A percentile compares a stretch with the other conserved stretches of the same genome.
Conservation (phyloP, 2,329 filamentous ascomycete species). For the Harringtonia lauricola region DNA sequence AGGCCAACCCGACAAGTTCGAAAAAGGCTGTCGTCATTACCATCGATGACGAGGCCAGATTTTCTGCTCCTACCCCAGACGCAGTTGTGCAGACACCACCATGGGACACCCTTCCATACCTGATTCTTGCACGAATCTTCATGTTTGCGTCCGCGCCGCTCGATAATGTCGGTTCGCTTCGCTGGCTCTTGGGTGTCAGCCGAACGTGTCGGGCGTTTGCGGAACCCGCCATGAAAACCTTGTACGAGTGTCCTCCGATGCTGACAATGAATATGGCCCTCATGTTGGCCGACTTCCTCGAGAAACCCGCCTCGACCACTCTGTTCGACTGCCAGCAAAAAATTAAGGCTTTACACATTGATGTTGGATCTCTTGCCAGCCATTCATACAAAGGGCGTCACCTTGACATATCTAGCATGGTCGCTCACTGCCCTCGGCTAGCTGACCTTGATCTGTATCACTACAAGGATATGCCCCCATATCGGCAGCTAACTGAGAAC, state of each 20-base stretch:
- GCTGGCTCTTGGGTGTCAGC: slow-evolving; percentile 56
- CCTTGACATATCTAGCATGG: slow-evolving; percentile 34
- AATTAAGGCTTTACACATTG: slow-evolving; percentile 57
- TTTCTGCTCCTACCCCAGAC: neutral
- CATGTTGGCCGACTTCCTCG: slow-evolving; percentile 40
- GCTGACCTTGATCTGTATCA: slow-evolving; percentile 63
- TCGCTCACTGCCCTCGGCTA: slow-evolving; percentile 55
- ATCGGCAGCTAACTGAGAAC: slow-evolving; percentile 41
- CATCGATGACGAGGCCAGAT: neutral
- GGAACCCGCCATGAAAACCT: slow-evolving; percentile 60
- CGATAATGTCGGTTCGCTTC: slow-evolving; percentile 27
- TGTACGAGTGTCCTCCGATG: slow-evolving; percentile 62
- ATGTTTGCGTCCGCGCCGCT: slow-evolving; percentile 52
- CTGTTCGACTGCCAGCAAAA: slow-evolving; percentile 58
- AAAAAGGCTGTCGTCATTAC: neutral
- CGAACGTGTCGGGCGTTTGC: slow-evolving; percentile 52
- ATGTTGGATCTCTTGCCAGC: slow-evolving; percentile 46
- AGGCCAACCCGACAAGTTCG: neutral
- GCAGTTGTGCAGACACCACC: neutral
- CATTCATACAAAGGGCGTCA: slow-evolving; percentile 41
- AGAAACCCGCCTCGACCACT: slow-evolving; percentile 35
- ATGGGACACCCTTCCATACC: slow-evolving; percentile 26
- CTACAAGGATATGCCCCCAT: slow-evolving; percentile 55
- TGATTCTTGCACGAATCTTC: slow-evolving; percentile 60
- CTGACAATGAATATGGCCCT: slow-evolving; percentile 32